These are phyloP conservation scores for Cylindrotheca fusiformis DNA, from an alignment of 108 stramenopile genomes.

Conservation along the genomic window DNA sequence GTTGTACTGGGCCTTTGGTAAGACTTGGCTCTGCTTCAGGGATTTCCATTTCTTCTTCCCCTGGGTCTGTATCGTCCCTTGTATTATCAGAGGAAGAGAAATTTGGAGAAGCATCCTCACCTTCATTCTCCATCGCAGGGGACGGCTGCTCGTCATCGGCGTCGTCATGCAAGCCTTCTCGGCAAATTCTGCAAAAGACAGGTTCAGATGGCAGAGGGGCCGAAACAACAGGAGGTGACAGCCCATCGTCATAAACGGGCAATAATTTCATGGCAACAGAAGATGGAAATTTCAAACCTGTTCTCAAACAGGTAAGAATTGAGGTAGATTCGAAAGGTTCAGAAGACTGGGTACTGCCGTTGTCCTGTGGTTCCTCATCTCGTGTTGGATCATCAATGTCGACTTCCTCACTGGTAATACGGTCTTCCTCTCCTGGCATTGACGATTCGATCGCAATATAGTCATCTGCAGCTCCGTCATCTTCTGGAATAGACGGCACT, in stretches of 20 bases:
- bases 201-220: slow-evolving; percentile 42
- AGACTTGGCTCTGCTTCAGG: background rate
- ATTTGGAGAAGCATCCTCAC: background rate
- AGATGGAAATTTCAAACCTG: slow-evolving; percentile 63
- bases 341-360: slow-evolving; percentile 21
- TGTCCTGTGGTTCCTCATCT: slow-evolving; percentile 41
- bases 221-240: slow-evolving; percentile 38
- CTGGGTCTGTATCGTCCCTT: slow-evolving; percentile 1
- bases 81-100: background rate
- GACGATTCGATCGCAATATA: background rate
- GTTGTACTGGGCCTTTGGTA: slow-evolving; percentile 39
- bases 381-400: slow-evolving; percentile 21
- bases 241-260: slow-evolving; percentile 70
- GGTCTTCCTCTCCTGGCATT: slow-evolving; percentile 3
- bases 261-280: slow-evolving; percentile 67
- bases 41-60: slow-evolving; percentile 7
- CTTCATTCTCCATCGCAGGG: slow-evolving; percentile 22
- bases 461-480: background rate
- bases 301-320: slow-evolving; percentile 36
- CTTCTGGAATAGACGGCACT: background rate
- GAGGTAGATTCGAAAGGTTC: slow-evolving; percentile 25
- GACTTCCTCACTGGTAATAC: slow-evolving; percentile 3
- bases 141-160: slow-evolving; percentile 41
- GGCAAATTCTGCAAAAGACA: slow-evolving; percentile 89
- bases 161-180: slow-evolving; percentile 84